These are phyloP conservation scores for Sporothrix variecibatus DNA, from an alignment of 2,329 filamentous ascomycete genomes.

Conservation along the genomic window DNA sequence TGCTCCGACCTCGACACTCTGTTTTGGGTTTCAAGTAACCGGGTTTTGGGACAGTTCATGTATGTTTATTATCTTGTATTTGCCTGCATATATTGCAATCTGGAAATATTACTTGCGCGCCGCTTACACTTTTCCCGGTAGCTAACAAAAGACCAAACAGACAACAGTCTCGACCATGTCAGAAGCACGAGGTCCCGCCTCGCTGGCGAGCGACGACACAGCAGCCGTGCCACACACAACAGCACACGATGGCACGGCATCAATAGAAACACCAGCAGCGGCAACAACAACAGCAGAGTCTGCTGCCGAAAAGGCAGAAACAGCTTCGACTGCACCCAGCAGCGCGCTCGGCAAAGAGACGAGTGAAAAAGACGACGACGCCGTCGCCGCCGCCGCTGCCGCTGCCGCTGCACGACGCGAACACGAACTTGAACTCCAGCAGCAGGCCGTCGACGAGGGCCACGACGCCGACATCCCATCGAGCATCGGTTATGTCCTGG, in stretches of 20 bases:
- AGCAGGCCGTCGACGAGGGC: conserved; percentile 47
- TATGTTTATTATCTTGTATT: background rate
- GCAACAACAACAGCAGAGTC: background rate
- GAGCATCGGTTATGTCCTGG: conserved; percentile 47
- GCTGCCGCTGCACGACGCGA: background rate
- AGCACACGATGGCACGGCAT: background rate
- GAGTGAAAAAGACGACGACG: conserved; percentile 25
- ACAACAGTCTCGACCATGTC: background rate
- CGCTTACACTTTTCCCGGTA: no score
- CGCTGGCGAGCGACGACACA: conserved; percentile 10
- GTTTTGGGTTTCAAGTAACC: background rate
- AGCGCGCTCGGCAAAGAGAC: conserved; percentile 18
- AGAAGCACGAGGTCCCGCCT: background rate
- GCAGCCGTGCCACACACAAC: background rate
- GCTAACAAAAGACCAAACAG: background rate
- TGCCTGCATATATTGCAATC: background rate
- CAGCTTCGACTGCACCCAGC: background rate
- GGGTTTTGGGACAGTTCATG: background rate
- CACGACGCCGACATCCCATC: conserved; percentile 55
- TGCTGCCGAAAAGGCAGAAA: background rate
- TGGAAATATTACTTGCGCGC: background rate
- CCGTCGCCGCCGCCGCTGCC: no score
- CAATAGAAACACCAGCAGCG: background rate
- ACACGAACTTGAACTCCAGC: background rate
- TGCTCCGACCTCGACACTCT: background rate